Base-by-base conservation (phyloP, 1,139 yeast genomes). In the Casaregolazyma lundiana region DNA sequence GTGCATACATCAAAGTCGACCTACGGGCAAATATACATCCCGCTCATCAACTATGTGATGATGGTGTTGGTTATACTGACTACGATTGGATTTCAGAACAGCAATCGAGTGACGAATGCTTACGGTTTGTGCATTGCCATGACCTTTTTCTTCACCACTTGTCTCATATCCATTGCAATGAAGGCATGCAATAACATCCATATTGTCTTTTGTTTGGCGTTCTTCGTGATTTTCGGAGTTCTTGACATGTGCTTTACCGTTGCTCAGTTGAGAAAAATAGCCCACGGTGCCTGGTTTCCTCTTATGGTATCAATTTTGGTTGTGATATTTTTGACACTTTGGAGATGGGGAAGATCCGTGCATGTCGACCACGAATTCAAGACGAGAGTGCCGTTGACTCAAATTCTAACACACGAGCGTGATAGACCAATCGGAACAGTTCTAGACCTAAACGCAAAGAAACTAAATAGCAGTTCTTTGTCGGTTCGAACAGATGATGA, bases 241-340 rank as follows among this genome's bases (percentile, higher is more conserved):
- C 64, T 78, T 47, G 83, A 78, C 53, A 56, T 65, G 38, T 61
- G 70, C 38, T 61, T 76, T 58, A 68, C 77, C 18, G 62, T 72
- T 40, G 71, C 81, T 9, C 77, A 75, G 48, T 50, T 76, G 55
- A 71, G 68, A 55, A 78, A 78, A 59, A 70, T 78, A 2, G 71
- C 73, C 0, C 76, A 73, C 53, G 83, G 82, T 39, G 83, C 81
- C 2, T 78, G 82, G 83, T 76, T 77, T 55, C 78, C 82, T 3
- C 58, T 77, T 15, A 68, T 40, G 43, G 43, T 40, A 13, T 30
- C 73, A 66, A 64, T 77, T 69, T n/a, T 54, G 59, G 43, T 53
- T 57, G 45, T 62, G 35, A 69, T 74, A 47, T 65, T 76, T 38
- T 46, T 62, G 17, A 59, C 70, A 45, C 76, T 81, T 79, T 65